phyloP scores from a whole-genome alignment of 2,329 filamentous ascomycete species.

The Gaeumannomyces tritici region DNA sequence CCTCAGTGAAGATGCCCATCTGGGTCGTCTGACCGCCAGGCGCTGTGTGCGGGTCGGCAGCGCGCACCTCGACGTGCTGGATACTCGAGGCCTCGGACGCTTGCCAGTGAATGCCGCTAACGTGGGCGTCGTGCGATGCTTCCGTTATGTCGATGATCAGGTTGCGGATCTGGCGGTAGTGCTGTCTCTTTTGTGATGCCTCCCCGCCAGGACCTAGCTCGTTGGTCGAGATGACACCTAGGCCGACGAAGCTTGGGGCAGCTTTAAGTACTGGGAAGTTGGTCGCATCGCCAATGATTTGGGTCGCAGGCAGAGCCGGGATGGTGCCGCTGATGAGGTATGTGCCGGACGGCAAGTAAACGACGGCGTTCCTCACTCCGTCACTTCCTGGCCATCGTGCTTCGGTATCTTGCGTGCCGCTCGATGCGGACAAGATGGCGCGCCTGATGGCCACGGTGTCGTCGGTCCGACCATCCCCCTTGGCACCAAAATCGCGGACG shows the following conservation, averaged over 20 bases:
- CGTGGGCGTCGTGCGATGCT: constrained; percentile 12
- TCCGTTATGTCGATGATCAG: constrained; percentile 33
- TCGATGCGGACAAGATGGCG: not conserved
- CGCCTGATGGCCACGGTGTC: constrained; percentile 5
- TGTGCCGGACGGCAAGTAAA: constrained; percentile 4
- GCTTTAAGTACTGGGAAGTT: constrained; percentile 1
- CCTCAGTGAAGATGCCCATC: constrained; percentile 5
- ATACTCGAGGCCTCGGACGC: constrained; percentile 21
- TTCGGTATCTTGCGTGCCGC: not conserved
- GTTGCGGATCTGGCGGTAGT: constrained; percentile 41
- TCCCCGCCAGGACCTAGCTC: not conserved
- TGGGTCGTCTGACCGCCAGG: constrained; percentile 13
- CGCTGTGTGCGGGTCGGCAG: constrained; percentile 33
- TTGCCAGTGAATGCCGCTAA: constrained; percentile 37
- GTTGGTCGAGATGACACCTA: constrained; percentile 5
- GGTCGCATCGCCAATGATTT: constrained; percentile 6
- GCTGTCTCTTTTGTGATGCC: constrained; percentile 17
- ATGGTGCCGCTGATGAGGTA: constrained; percentile 6
- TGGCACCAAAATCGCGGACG: constrained; percentile 5
- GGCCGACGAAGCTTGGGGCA: constrained; percentile 31
- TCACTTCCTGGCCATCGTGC: not conserved
- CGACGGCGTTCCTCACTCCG: constrained; percentile 4
- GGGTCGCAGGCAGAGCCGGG: constrained; percentile 2
- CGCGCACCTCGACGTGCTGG: constrained; percentile 50
- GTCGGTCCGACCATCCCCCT: constrained; percentile 8